These are phyloP conservation scores for Leishmania gerbilli DNA, from an alignment of 208 protist genomes.

Conservation along the genomic window DNA sequence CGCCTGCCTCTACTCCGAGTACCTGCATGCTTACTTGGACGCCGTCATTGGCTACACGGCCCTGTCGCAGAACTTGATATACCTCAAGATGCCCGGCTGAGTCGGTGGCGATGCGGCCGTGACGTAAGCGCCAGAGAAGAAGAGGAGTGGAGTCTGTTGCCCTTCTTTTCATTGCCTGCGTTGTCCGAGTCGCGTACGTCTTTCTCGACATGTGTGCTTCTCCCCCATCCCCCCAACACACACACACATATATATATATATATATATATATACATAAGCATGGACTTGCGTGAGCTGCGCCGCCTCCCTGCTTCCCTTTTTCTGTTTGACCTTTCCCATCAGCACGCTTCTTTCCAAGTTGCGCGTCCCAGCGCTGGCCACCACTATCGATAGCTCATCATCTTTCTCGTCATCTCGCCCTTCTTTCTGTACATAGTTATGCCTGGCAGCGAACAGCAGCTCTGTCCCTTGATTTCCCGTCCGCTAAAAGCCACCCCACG, in stretches of 20 bases:
- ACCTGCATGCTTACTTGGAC: slow-evolving; percentile 65
- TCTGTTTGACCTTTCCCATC: no score
- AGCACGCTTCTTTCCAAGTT: background rate
- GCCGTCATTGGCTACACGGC: slow-evolving; percentile 63
- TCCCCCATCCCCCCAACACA: background rate
- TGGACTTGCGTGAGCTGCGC: background rate
- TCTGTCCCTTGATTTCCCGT: background rate
- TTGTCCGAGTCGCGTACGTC: background rate
- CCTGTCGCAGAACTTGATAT: slow-evolving; percentile 72
- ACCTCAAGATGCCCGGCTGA: slow-evolving; percentile 13
- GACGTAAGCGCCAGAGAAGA: background rate
- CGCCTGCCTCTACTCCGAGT: slow-evolving; percentile 59
- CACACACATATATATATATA: background rate
- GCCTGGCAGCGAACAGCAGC: background rate
- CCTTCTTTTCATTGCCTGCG: background rate
- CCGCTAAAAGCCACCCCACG: background rate
- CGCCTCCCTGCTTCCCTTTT: background rate
- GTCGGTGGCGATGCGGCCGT: background rate
- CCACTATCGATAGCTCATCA: background rate
- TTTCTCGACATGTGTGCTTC: background rate
- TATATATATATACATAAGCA: background rate
- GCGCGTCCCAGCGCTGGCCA: background rate
- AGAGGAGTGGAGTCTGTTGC: background rate
- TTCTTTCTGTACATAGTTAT: background rate
- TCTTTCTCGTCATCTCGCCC: background rate